Base-by-base conservation (phyloP, 257 asterid species). In the Scutellaria barbata region DNA sequence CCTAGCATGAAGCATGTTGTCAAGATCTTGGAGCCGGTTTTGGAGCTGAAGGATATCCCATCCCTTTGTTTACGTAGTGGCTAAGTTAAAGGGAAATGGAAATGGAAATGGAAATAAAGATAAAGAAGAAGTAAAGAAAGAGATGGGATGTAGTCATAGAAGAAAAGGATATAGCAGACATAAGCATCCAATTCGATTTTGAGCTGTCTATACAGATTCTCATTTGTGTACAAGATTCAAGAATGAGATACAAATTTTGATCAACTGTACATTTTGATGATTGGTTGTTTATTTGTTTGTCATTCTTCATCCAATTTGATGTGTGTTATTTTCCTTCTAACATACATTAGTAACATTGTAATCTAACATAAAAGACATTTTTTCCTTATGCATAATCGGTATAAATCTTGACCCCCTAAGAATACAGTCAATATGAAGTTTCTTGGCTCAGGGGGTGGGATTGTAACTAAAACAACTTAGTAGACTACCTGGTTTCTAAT, bases 1-100 rank as follows among this genome's bases (percentile, higher is more conserved):
- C 98, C 98, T 3, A 81, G 63, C 30, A 92, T 92, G n/a, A 75
- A 64, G 67, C 65, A 76, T 8, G 90, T 86, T 3, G 92, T 92
- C 53, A 84, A 85, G 66, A 51, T 59, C 9, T 64, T 92, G 72
- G 90, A 92, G 41, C 76, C 81, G 10, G 73, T 90, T 52, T 40
- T 81, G 67, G 77, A 64, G 12, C 46, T 76, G 5, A 78, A 70
- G 8, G 95, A 88, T 50, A 72, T 87, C 70, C 91, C 85, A 5
- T 17, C 63, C 91, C 12, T 90, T 90, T 37, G 85, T 88, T 3
- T 92, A 84, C 48, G 16, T 83, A 6, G 89, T 77, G 2, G 84
- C 35, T 17, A 43, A 16, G 68, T n/a, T 7, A 47, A 53, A 70
- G 37, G n/a, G n/a, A n/a, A n/a, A n/a, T n/a, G 70, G 66, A 42